Evolutionary conservation across 805 yeast genomes (phyloP), one percentile per base, ranked within the genome.

Genomic region (Peterozyma toletana): DNA sequence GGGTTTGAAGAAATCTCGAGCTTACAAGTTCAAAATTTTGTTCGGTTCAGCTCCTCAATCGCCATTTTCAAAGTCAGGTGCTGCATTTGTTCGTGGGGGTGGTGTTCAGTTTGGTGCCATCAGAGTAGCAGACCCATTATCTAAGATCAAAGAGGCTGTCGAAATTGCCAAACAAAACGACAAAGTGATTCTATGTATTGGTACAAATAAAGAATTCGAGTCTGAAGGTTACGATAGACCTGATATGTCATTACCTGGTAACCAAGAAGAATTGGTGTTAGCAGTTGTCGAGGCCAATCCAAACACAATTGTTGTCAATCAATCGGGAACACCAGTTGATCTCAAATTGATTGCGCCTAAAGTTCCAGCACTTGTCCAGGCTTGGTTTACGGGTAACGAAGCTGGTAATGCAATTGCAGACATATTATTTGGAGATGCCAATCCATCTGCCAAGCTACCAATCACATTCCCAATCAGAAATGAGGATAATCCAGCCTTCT

Each of bases 251-350:
- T 60, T 77, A 18, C 84, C 84, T 18, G 69, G 71, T 9, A 48
- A 53, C 38, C 68, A 72, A 14, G 67, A 73, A 42, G 63, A 67
- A 37, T 63, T 78, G 45, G 65, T 78, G 21, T 55, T 51, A 21
- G 72, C 64, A 11, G 67, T 79, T 9, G 47, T 63, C 34, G 60
- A 59, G 33, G 80, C 64, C 15, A 76, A 77, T 50, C 65, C 70
- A 18, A 72, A 77, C 48, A 65, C 72, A 1, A 69, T 73, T 11
- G 66, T 78, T 31, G 79, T 79, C 16, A 67, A 72, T 50, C 81
- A 78, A 53, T 67, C 78, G 2, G 84, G 84, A 39, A 71, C 81
- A 15, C 83, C 84, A 0, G 80, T 78, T 11, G 68, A 73, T 35
- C 56, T 79, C 63, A 81, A 80, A 21, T 77, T 80, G 80, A 45